Base-by-base conservation (phyloP, 2,329 filamentous ascomycete genomes). In the Alternaria hordeiaustralica region DNA sequence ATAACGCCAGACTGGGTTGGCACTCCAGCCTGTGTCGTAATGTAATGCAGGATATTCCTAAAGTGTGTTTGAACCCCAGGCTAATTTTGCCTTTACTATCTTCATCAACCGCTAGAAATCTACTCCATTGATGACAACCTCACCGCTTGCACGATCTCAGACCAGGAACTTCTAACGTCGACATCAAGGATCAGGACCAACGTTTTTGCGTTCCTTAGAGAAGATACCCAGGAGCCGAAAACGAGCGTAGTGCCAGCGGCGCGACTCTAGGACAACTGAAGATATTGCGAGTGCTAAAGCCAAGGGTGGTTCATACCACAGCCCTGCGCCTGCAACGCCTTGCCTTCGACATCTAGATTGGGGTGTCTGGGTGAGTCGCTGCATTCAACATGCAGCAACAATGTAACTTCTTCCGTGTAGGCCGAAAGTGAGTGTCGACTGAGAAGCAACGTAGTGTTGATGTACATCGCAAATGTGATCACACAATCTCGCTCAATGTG, bases 331-430 rank as follows among this genome's bases (percentile, higher is more conserved):
- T 9, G 1, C 33, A 36, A 36, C 33, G 33, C 33, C 33, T 36
- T 36, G 0, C 33, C 1, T 1, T 36, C 33, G 7, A 1, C 7
- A 36, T 36, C 13, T n/a, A 9, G 33, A 36, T 9, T 0, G 0
- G 7, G 13, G 15, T 36, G 7, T 36, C 33, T 36, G 13, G 33
- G 4, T n/a, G 33, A 36, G 33, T n/a, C 1, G 0, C 1, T 36
- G 33, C 7, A 36, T 36, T 13, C 33, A 2, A 36, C 33, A 36
- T 36, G 7, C 33, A 36, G 33, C 2, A 0, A 36, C 33, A 36
- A 36, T n/a, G 33, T 36, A 36, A n/a, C 0, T 9, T 36, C 33
- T 36, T 36, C 30, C 0, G 30, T 15, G 30, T 33, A 36, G 33
- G 33, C 33, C 33, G 33, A 9, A 36, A 36, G 13, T 36, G 15